Evolutionary conservation across 371 early-diverging fungal species (phyloP).

Genomic region (Syncephalastrum monosporum): DNA sequence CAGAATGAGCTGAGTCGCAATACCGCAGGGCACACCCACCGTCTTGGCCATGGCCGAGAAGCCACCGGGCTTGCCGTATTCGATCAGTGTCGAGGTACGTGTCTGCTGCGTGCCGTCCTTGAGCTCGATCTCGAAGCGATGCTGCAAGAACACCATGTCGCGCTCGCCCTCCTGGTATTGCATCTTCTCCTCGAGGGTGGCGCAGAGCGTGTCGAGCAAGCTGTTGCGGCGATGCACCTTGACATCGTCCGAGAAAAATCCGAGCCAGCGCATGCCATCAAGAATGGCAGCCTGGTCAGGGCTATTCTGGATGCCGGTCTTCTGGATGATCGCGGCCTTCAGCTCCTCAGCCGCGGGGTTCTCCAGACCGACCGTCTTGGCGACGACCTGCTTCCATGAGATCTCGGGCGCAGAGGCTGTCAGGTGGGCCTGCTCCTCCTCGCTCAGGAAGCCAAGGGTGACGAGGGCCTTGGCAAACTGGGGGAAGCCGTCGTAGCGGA

Average conservation of each 20-base stretch:
- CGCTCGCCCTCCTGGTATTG: constrained; percentile 90
- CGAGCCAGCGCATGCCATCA: constrained; percentile 83
- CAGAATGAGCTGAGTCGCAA: constrained; percentile 89
- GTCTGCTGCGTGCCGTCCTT: constrained; percentile 77
- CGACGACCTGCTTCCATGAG: constrained; percentile 75
- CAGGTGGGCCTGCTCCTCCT: constrained; percentile 68
- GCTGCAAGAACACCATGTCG: constrained; percentile 97
- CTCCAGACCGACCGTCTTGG: constrained; percentile 55
- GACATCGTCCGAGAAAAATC: constrained; percentile 74
- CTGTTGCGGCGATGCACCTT: constrained; percentile 72
- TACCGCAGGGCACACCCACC: constrained; percentile 97
- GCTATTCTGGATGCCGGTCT: constrained; percentile 48
- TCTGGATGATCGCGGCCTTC: constrained; percentile 45
- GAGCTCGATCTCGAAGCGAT: constrained; percentile 89
- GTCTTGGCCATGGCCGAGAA: constrained; percentile 96
- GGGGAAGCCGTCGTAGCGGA: constrained; percentile 93
- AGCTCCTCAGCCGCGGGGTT: constrained; percentile 28
- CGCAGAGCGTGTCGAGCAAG: constrained; percentile 92
- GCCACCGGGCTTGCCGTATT: constrained; percentile 90
- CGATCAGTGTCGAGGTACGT: constrained; percentile 88
- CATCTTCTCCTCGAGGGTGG: constrained; percentile 92
- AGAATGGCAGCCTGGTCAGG: constrained; percentile 58
- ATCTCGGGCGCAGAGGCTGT: constrained; percentile 55
- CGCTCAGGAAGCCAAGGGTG: constrained; percentile 89
- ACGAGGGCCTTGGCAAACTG: constrained; percentile 91